A percentile compares a stretch with the other conserved stretches of the same genome.
Evolutionary conservation across 192 early-diverging fungal genomes (phyloP).

Genomic region (Backusella circina): DNA sequence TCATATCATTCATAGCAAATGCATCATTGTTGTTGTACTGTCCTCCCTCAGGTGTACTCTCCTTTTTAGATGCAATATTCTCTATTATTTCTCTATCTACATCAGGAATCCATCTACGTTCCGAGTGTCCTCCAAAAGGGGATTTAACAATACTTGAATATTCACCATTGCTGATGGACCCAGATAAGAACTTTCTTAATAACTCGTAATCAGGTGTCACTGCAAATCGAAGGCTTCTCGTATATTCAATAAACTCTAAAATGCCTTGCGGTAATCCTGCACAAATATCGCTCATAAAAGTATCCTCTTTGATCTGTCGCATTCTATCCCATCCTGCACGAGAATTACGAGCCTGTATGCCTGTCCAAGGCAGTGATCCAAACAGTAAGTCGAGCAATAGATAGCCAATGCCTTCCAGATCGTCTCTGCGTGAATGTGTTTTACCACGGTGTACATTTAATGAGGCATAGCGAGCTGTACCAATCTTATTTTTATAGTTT

Average conservation of each 20-base stretch:
- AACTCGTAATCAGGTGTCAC: slow-evolving; percentile 81
- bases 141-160: slow-evolving; percentile 12
- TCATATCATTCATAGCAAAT: background rate
- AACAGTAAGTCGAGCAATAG: slow-evolving; percentile 76
- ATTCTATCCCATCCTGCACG: slow-evolving; percentile 87
- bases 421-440: slow-evolving; percentile 82
- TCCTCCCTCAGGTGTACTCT: background rate
- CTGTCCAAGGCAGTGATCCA: slow-evolving; percentile 82
- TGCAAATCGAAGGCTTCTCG: slow-evolving; percentile 66
- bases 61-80: background rate
- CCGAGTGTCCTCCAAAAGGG: slow-evolving; percentile 9
- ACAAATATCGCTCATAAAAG: slow-evolving; percentile 71
- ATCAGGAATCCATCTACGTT: slow-evolving; percentile 1
- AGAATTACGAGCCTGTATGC: slow-evolving; percentile 76
- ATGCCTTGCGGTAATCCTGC: slow-evolving; percentile 73
- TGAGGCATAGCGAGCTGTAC: slow-evolving; percentile 84
- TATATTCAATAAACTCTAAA: slow-evolving; percentile 65
- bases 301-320: slow-evolving; percentile 77
- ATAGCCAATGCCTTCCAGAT: slow-evolving; percentile 81
- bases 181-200: slow-evolving; percentile 39
- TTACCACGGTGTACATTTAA: slow-evolving; percentile 81
- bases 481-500: slow-evolving; percentile 47
- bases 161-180: slow-evolving; percentile 4
- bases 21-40: background rate
- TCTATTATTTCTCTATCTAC: background rate